Evolutionary conservation across 1,284 basidiomycete species (phyloP).

Genomic region (Cystobasidium sp.): DNA sequence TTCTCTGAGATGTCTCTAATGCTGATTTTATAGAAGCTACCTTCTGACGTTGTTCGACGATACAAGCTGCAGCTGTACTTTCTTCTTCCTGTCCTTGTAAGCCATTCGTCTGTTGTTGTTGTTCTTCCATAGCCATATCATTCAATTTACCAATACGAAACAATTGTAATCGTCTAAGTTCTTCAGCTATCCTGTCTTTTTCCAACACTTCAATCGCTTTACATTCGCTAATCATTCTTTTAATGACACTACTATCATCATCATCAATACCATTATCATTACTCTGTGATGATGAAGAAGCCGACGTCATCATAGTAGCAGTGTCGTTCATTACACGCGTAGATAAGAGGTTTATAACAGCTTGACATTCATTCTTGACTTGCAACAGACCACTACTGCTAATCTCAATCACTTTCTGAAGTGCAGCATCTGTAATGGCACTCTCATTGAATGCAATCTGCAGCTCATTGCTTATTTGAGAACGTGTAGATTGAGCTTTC

Average conservation of each 20-base stretch:
- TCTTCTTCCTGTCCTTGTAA: too few relatives aligned
- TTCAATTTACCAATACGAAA: conserved; percentile 18
- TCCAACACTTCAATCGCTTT: conserved; percentile 26
- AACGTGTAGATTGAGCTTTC: conserved; percentile 30
- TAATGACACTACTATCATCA: background rate
- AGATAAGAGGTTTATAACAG: conserved; percentile 4
- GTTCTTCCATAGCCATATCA: conserved; percentile 14
- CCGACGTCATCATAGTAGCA: background rate
- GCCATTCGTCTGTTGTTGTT: too few relatives aligned
- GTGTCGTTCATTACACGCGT: background rate
- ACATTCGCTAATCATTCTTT: conserved; percentile 5
- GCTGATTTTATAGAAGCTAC: conserved; percentile 15
- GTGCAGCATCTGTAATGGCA: conserved; percentile 27
- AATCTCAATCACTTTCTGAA: conserved; percentile 32
- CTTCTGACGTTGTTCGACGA: conserved; percentile 24
- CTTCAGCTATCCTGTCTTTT: conserved; percentile 32
- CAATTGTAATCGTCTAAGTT: conserved; percentile 31
- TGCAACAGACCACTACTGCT: conserved; percentile 31
- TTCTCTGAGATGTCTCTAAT: background rate
- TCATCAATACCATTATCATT: background rate
- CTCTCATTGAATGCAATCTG: conserved; percentile 29
- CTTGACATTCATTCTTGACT: conserved; percentile 24
- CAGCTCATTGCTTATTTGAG: conserved; percentile 33
- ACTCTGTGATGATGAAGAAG: background rate
- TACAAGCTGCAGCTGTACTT: conserved; percentile 24